Evolutionary conservation across 257 asterid genomes (phyloP), one percentile per base, ranked within the genome.

Genomic region (Solanum virginianum): DNA sequence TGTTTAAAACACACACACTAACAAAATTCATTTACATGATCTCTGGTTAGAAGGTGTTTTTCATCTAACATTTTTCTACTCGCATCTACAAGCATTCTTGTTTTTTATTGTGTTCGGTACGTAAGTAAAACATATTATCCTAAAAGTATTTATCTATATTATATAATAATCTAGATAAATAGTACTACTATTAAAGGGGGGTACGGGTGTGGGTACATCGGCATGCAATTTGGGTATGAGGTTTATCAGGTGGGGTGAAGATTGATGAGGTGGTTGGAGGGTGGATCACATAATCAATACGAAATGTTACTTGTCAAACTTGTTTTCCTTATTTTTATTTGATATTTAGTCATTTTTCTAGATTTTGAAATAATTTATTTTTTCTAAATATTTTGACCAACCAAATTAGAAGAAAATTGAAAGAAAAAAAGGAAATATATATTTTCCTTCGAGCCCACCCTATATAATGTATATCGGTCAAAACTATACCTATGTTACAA

Each of bases 261-360:
- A 55, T 55, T 4, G 22, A 17, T 1, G 22, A 17, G 0, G 62
- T 55, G 47, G 22, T 55, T 20, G 7, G 0, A 57, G 7, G 65
- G 0, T 57, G 18, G 1, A 56, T 1, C 5, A 56, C 63, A 18
- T 56, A 55, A 55, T 55, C 1, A 17, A 55, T 2, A 0, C 8
- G 20, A 24, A 57, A 20, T 57, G 0, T 3, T 9, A 59, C 10
- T 9, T 59, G 14, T 59, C 2, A 59, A 59, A 59, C 1, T 3
- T 8, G 0, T 1, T 1, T 20, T 57, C 0, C 3, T 20, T 57
- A 18, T 2, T 57, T 56, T 57, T 3, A 9, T 3, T 59, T 8
- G 26, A 4, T 3, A 59, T 20, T 59, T 59, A 59, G 0, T 20
- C 1, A 4, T 3, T 59, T 56, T 57, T 57, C 12, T 56, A 0